A percentile compares a stretch with the other conserved stretches of the same genome.
Evolutionary conservation across 1,284 basidiomycete genomes (phyloP).

Genomic region (Ceratobasidium sp.): DNA sequence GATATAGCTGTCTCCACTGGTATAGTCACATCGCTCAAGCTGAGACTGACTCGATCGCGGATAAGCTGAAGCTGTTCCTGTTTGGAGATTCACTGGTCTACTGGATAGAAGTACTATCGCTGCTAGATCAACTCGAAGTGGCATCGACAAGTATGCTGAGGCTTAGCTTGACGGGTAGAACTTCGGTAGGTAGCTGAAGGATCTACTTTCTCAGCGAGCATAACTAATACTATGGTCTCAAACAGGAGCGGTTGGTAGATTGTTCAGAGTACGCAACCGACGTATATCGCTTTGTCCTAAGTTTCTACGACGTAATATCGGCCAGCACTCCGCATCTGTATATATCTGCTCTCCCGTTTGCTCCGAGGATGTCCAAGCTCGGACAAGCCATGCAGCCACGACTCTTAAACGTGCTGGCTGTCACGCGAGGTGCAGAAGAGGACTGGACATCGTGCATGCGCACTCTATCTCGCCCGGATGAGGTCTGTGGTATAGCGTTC

Average conservation of each 20-base stretch:
- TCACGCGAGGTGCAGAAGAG: not conserved
- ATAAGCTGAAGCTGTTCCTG: too few species aligned
- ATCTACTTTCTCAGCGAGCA: too few species aligned
- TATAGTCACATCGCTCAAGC: not conserved
- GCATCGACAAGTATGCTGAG: not conserved
- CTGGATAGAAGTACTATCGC: too few species aligned
- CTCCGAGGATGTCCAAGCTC: not conserved
- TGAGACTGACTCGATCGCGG: too few species aligned
- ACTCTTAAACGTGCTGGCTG: not conserved
- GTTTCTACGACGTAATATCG: slow-evolving; percentile 7
- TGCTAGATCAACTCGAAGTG: too few species aligned
- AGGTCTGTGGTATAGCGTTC: not conserved
- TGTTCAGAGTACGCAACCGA: not conserved
- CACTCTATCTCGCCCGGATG: not conserved
- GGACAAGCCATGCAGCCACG: not conserved
- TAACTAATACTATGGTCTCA: too few species aligned
- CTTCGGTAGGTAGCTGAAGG: too few species aligned
- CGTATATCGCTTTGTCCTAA: not conserved
- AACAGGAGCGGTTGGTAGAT: too few species aligned
- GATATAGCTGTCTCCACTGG: slow-evolving; percentile 27
- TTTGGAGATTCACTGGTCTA: too few species aligned
- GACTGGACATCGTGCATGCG: not conserved
- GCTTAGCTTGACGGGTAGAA: not conserved
- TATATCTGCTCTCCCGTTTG: not conserved
- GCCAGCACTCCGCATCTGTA: slow-evolving; percentile 21